phyloP scores from a whole-genome alignment of 345 rosid species.

The Fremontodendron californicum region DNA sequence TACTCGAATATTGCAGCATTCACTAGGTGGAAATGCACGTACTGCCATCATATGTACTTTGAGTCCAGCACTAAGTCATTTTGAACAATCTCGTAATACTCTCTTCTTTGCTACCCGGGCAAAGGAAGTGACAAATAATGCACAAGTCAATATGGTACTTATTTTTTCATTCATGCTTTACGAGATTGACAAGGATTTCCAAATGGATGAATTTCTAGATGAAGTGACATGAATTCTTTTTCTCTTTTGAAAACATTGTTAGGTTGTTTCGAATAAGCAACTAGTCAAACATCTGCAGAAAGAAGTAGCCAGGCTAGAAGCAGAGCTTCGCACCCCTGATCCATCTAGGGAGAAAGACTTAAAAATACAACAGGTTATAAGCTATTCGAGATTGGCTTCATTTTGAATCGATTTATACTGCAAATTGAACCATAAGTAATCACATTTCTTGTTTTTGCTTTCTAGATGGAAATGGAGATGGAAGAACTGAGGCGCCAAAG shows the following conservation, averaged over 20 bases:
- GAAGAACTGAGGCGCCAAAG: conserved; percentile 87
- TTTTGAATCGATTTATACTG: neutral
- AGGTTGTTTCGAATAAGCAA: conserved; percentile 98
- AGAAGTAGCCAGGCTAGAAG: conserved; percentile 97
- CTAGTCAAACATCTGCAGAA: conserved; percentile 97
- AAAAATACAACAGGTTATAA: conserved; percentile 73
- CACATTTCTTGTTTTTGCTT: conserved; percentile 12
- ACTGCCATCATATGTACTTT: conserved; percentile 97
- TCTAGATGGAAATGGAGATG: conserved; percentile 93
- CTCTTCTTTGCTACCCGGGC: conserved; percentile 95
- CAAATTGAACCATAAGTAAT: conserved; percentile 10
- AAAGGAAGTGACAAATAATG: conserved; percentile 99
- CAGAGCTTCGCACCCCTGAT: conserved; percentile 93
- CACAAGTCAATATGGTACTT: conserved; percentile 94
- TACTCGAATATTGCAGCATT: conserved; percentile 95
- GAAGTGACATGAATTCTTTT: neutral
- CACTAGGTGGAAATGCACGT: conserved; percentile 99
- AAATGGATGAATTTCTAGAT: neutral
- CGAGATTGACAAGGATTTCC: conserved; percentile 1
- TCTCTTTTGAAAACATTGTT: neutral
- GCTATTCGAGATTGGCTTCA: neutral
- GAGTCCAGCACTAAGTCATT: conserved; percentile 88
- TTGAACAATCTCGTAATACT: conserved; percentile 96
- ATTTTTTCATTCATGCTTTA: conserved; percentile 6
- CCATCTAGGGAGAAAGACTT: conserved; percentile 84